Evolutionary conservation across 2,329 filamentous ascomycete genomes (phyloP), one percentile per base, ranked within the genome.

Genomic region (Didymella segeticola): DNA sequence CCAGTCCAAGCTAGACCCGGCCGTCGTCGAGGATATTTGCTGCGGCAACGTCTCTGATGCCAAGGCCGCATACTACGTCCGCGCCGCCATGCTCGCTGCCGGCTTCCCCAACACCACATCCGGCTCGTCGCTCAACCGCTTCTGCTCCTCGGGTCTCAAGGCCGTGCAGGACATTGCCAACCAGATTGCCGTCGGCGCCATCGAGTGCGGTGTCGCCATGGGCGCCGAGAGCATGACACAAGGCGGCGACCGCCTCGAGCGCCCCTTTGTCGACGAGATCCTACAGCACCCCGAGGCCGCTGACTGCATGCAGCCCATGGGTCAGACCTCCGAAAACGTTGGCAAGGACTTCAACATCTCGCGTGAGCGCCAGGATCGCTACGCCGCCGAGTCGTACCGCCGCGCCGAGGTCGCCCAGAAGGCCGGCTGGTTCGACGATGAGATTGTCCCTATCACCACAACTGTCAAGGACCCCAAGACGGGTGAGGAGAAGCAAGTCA

Each of bases 311-410:
- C 86, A 92, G 82, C 90, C 93, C 63, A 99, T 99, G 95, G 95
- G 95, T 19, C 96, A 96, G 85, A 99, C 95, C 2, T 93, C 89
- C 55, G 95, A 99, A 81, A 98, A 98, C 73, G 92, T 99, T 23
- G 91, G 89, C 66, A 86, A 86, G 42, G 95, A 98, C 78, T 98
- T 98, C 76, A 85, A 89, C 71, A 88, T 99, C 72, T 79, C 85
- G 2, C 86, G 95, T 57, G 87, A 93, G 72, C 78, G 80, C 73
- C 90, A 98, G 79, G 95, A 99, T 77, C 80, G 83, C 62, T 98
- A 87, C 75, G 91, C 95, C 0, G 89, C 89, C 9, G 91, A 96
- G 80, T 92, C 88, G 38, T 99, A 92, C 81, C 85, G 87, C 61
- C 85, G 92, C 41, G 95, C 95, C 23, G 95, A 99, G 80, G 82